Conservation (phyloP, 306 rosid species). For the Cyamopsis tetragonoloba region DNA sequence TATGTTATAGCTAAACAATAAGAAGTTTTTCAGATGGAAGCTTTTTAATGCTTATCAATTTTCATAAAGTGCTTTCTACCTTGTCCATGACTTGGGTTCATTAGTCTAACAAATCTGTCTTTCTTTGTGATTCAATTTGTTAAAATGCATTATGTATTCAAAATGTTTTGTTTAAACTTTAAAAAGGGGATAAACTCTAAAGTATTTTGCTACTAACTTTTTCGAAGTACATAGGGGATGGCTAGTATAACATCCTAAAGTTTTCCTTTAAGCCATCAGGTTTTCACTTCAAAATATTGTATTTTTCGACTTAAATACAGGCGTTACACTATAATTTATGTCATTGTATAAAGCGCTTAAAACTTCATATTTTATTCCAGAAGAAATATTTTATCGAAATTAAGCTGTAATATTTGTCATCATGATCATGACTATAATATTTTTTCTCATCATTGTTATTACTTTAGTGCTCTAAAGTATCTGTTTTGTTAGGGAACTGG, state of each 20-base stretch:
- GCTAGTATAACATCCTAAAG: too few relatives aligned
- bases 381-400: slow-evolving; percentile 5
- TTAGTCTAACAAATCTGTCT: not conserved
- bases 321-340: too few relatives aligned
- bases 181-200: not conserved
- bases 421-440: not conserved
- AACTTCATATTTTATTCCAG: not conserved
- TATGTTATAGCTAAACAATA: not conserved
- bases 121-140: not conserved
- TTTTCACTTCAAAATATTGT: too few relatives aligned
- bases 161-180: not conserved
- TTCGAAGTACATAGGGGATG: not conserved
- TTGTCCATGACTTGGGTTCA: not conserved
- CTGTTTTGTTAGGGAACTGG: slow-evolving; percentile 64
- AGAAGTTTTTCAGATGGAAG: not conserved
- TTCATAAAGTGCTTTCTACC: not conserved
- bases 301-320: too few relatives aligned
- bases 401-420: slow-evolving; percentile 10
- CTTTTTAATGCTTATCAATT: not conserved
- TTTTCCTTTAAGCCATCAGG: too few relatives aligned
- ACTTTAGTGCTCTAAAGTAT: slow-evolving; percentile 10
- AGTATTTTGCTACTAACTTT: not conserved
- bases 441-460: slow-evolving; percentile 19
- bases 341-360: slow-evolving; percentile 4
- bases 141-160: not conserved